phyloP scores from a whole-genome alignment of 2,329 filamentous ascomycete genomes.

The Diaporthe sp. region DNA sequence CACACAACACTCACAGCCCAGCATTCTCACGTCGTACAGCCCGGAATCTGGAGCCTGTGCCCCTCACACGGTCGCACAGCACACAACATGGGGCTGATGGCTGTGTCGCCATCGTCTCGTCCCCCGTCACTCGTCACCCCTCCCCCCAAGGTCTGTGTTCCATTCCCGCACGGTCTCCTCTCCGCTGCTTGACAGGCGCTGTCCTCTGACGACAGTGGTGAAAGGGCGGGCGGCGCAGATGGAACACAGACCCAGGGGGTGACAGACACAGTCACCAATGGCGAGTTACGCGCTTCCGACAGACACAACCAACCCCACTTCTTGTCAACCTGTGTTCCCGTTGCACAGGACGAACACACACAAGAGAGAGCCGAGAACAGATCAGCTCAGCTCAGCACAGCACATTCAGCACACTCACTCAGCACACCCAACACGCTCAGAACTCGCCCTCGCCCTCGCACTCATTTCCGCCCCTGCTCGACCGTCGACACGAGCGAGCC shows the following conservation, averaged over 20 bases:
- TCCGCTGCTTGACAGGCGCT: slow-evolving; percentile 28
- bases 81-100: slow-evolving; percentile 33
- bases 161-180: slow-evolving; percentile 17
- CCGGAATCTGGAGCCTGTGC: slow-evolving; percentile 35
- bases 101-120: slow-evolving; percentile 34
- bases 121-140: neutral
- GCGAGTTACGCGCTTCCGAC: slow-evolving; percentile 33
- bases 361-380: neutral
- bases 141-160: slow-evolving; percentile 4
- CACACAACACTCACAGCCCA: neutral
- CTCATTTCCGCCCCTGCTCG: neutral
- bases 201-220: neutral
- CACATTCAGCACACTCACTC: slow-evolving; percentile 22
- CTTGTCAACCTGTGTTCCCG: neutral
- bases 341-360: too few relatives aligned
- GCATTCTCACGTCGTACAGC: slow-evolving; percentile 31
- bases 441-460: neutral
- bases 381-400: slow-evolving; percentile 20
- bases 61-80: slow-evolving; percentile 19
- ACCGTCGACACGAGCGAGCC: slow-evolving; percentile 13
- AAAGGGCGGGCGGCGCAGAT: slow-evolving; percentile 34
- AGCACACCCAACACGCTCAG: neutral
- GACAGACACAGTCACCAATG: slow-evolving; percentile 21
- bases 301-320: slow-evolving; percentile 25
- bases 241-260: neutral